Conservation (phyloP, 305 asterid genomes). For the Fraxinus angustifolia region DNA sequence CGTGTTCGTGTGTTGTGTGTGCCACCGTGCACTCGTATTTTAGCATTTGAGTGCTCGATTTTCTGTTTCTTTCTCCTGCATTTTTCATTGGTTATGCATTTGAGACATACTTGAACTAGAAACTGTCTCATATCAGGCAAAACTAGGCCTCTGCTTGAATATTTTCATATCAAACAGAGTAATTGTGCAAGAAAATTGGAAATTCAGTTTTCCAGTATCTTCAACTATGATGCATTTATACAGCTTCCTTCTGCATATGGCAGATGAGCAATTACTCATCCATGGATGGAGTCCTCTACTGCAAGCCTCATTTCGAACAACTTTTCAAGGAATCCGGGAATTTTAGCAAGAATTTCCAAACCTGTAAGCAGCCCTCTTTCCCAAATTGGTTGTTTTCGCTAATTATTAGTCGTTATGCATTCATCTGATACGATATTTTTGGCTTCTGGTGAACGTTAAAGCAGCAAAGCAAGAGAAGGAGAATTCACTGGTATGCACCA, state of each 20-base stretch:
- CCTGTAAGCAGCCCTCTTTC: conserved; percentile 32
- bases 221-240: not conserved
- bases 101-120: not conserved
- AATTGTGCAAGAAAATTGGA: not conserved
- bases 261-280: conserved; percentile 98
- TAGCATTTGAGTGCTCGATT: not conserved
- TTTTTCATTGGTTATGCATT: not conserved
- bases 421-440: not conserved
- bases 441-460: not conserved
- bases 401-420: not conserved
- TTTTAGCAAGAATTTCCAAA: conserved; percentile 67
- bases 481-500: conserved; percentile 42
- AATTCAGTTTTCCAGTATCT: not conserved
- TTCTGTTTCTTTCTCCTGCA: not conserved
- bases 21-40: not conserved
- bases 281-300: conserved; percentile 93
- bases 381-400: not conserved
- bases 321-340: conserved; percentile 54
- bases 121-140: not conserved
- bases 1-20: not conserved
- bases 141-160: not conserved
- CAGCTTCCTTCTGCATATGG: not conserved
- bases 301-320: conserved; percentile 88
- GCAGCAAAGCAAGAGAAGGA: conserved; percentile 66
- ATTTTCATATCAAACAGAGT: not conserved